Evolutionary conservation across 805 yeast species (phyloP), one percentile per base, ranked within the genome.

Genomic region (Ogataea chonburiensis): DNA sequence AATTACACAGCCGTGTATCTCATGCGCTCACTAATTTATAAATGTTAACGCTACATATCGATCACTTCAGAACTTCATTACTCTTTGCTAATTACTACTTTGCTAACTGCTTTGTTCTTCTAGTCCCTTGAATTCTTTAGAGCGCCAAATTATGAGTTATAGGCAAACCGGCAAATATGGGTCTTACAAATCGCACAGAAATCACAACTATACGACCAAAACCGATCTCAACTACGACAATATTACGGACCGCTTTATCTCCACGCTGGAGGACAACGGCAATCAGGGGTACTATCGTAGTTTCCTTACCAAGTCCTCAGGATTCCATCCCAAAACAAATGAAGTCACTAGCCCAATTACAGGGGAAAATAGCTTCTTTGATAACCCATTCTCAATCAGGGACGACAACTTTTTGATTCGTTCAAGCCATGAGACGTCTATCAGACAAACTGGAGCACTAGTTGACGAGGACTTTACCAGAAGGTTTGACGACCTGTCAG

Each of bases 181-280:
- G 12, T 31, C 39, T 4, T 25, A 33, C 27, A 38, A 38, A 28
- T 31, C 47, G 5, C 42, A 29, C 19, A 29, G 34, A 14, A 32
- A 38, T 12, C 45, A 34, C 35, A 43, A 46, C 34, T 50, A 47
- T 32, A 40, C 51, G 13, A 39, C 55, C n/a, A 50, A 45, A 17
- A 45, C 44, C 20, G 43, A 47, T 18, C 32, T 38, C 3, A 40
- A 44, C 8, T 47, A 51, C 32, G 53, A 50, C 27, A 49, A 37
- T 22, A 53, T 54, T 12, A 51, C 53, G 8, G 62, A 58, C 37
- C 40, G 61, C 13, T 56, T 51, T 27, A 49, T 54, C 17, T 42
- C 57, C 7, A 44, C 49, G 2, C 23, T 53, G 17, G 45, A 46
- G 15, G 50, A 47, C 13, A 41, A 37, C 38, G 40, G 50, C 48